These are phyloP conservation scores for Phialophora tarda DNA, from an alignment of 2,329 filamentous ascomycete species.

Conservation along the genomic window DNA sequence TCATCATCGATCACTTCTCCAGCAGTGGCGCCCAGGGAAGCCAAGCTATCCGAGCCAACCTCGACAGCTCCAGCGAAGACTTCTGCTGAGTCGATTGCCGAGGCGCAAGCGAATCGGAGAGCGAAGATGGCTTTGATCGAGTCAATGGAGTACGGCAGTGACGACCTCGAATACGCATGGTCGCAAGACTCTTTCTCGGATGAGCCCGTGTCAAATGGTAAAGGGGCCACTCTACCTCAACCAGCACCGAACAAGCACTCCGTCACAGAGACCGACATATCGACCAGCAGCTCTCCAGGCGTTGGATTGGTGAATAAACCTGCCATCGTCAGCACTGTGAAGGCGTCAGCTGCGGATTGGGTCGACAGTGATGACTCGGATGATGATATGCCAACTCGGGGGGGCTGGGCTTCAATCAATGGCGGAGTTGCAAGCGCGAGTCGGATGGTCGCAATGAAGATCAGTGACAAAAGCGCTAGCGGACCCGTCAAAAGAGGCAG, in stretches of 20 bases:
- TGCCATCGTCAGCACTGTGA: slow-evolving; percentile 8
- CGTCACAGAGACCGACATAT: background rate
- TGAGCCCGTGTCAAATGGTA: slow-evolving; percentile 1
- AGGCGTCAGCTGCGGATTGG: slow-evolving; percentile 35
- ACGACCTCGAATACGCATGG: slow-evolving; percentile 37
- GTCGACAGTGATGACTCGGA: slow-evolving; percentile 35
- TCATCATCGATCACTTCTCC: slow-evolving; percentile 10
- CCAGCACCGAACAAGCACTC: background rate
- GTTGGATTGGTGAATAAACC: background rate
- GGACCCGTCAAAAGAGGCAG: slow-evolving; percentile 11
- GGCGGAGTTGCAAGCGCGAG: background rate
- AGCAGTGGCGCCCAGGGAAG: slow-evolving; percentile 12
- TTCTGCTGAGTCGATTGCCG: slow-evolving; percentile 26
- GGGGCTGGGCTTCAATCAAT: slow-evolving; percentile 26
- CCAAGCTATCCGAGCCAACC: slow-evolving; percentile 7
- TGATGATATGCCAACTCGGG: slow-evolving; percentile 13
- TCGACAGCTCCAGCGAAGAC: slow-evolving; percentile 14
- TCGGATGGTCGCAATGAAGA: slow-evolving; percentile 1
- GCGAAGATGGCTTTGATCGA: slow-evolving; percentile 45
- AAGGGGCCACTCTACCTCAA: background rate
- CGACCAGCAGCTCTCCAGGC: background rate
- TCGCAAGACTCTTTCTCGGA: slow-evolving; percentile 30
- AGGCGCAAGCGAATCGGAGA: slow-evolving; percentile 43
- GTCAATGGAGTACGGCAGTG: slow-evolving; percentile 41
- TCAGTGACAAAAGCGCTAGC: background rate